These are phyloP conservation scores for Kodamaea jinghongensis DNA, from an alignment of 805 yeast species.

Conservation along the genomic window DNA sequence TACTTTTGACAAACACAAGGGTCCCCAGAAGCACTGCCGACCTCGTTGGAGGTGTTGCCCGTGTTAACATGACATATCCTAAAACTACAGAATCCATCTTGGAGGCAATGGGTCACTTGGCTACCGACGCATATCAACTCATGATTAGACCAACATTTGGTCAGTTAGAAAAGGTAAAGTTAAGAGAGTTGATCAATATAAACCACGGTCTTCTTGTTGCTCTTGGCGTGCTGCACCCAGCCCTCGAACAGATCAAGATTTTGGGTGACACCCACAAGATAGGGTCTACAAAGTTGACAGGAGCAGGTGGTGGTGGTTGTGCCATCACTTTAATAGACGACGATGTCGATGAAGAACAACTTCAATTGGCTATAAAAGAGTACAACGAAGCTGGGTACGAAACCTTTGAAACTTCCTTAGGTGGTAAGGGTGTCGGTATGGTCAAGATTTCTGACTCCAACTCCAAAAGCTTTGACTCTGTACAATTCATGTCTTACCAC, in stretches of 20 bases:
- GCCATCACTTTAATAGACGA: constrained; percentile 79
- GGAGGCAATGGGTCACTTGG: constrained; percentile 72
- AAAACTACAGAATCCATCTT: constrained; percentile 55
- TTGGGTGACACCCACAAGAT: constrained; percentile 60
- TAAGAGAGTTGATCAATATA: constrained; percentile 65
- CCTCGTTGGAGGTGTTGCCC: constrained; percentile 74
- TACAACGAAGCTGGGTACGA: constrained; percentile 56
- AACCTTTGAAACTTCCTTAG: constrained; percentile 75
- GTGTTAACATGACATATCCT: constrained; percentile 52
- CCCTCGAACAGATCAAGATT: constrained; percentile 71
- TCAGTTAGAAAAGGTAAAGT: constrained; percentile 29
- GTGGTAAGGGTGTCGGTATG: constrained; percentile 86
- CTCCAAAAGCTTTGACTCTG: constrained; percentile 23
- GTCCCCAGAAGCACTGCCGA: constrained; percentile 87
- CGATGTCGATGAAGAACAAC: constrained; percentile 30
- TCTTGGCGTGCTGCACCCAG: constrained; percentile 89
- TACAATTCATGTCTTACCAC: constrained; percentile 36
- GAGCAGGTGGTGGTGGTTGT: constrained; percentile 99
- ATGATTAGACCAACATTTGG: constrained; percentile 54
- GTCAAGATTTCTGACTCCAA: constrained; percentile 18
- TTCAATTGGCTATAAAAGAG: constrained; percentile 34
- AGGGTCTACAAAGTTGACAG: constrained; percentile 92
- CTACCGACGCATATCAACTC: constrained; percentile 67
- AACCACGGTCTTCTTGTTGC: constrained; percentile 88
- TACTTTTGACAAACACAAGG: constrained; percentile 78